Base-by-base conservation (phyloP, 2,329 filamentous ascomycete species). In the Botrytis fragariae region DNA sequence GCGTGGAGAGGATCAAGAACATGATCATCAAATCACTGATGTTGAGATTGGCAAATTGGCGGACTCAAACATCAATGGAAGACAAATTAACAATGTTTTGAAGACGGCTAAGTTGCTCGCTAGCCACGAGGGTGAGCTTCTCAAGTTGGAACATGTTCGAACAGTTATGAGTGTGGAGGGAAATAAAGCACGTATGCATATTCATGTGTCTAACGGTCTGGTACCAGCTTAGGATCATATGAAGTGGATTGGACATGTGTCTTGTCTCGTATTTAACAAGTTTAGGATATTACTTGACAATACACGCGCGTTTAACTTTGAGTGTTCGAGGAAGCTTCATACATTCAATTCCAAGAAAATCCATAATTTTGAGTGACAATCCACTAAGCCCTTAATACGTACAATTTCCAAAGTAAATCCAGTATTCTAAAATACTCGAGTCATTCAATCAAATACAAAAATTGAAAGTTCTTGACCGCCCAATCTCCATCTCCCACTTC, bases 11-110 rank as follows among this genome's bases (percentile, higher is more conserved):
- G 48, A 57, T 22, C 29, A 74, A 71, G 45, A 74, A 77, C 80
- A 82, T 69, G 63, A 81, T 32, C 37, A 45, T 67, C 35, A 57
- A 10, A 68, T 57, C 18, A 77, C 72, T 29, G 75, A 77, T 32
- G 69, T 63, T 29, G 76, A 79, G 10, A 10, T 80, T 8, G 72
- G 44, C 9, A 71, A 16, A 12, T 54, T 80, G 22, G 74, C 76
- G 0, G 59, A 76, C 18, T 74, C 77, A 4, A 76, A 79, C 25
- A 74, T 82, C 22, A 82, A 82, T 73, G 80, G 81, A 10, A 75
- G 81, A 54, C 78, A 81, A 76, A 82, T 82, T 57, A 82, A 82
- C 77, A 83, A 82, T 76, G 74, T 78, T 2, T 74, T 81, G 8
- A 78, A 79, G 73, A 81, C 79, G 1, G 77, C 74, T 5, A 75